phyloP scores from a whole-genome alignment of 257 asterid species.

The Prunella vulgaris region DNA sequence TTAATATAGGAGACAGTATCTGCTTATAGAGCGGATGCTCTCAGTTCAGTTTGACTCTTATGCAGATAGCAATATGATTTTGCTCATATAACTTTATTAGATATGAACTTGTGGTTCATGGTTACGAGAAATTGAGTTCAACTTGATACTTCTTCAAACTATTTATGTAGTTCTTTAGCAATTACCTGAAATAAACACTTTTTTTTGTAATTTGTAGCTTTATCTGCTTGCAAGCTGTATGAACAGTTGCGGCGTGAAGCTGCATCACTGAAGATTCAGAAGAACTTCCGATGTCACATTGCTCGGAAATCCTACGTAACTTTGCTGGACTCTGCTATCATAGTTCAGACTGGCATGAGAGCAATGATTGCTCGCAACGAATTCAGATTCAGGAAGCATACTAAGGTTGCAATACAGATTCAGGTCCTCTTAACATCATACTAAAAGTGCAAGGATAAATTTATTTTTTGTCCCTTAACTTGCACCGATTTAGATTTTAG shows the following conservation, averaged over 20 bases:
- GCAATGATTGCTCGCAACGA: constrained; percentile 82
- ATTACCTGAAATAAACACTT: background rate
- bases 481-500: too few relatives aligned
- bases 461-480: too few relatives aligned
- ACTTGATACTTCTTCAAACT: constrained; percentile 16
- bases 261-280: constrained; percentile 85
- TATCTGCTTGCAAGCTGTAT: constrained; percentile 79
- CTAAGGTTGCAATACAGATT: constrained; percentile 79
- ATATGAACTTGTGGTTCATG: background rate
- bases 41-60: background rate
- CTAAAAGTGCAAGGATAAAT: too few relatives aligned
- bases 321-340: constrained; percentile 56
- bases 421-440: constrained; percentile 53
- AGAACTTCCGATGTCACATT: too few relatives aligned
- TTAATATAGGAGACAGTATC: background rate
- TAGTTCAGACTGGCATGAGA: constrained; percentile 92
- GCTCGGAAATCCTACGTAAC: constrained; percentile 56
- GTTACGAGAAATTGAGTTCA: constrained; percentile 54
- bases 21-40: background rate
- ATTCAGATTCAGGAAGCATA: constrained; percentile 79
- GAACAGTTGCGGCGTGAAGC: constrained; percentile 87
- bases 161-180: constrained; percentile 19
- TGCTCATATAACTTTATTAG: background rate
- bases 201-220: constrained; percentile 36
- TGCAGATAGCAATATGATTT: background rate